These are phyloP conservation scores for Eucalyptus pauciflora DNA, from an alignment of 345 rosid species.

Conservation along the genomic window DNA sequence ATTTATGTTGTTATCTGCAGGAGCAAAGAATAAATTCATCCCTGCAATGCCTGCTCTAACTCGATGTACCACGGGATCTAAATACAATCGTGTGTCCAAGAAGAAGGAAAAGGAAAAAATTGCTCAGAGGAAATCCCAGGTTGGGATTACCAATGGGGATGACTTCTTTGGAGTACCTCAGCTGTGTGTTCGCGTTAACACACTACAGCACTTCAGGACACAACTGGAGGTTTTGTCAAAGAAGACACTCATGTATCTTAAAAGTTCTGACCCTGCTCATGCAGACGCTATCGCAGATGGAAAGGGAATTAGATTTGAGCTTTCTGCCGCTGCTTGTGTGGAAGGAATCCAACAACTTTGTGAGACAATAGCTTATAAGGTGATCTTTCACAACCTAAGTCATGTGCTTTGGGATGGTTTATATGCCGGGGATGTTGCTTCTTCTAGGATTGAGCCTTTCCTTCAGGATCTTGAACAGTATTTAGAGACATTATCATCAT, in stretches of 20 bases:
- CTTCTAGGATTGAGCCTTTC: slow-evolving; percentile 74
- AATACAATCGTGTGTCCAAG: slow-evolving; percentile 55
- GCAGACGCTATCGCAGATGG: slow-evolving; percentile 28
- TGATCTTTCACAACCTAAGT: slow-evolving; percentile 72
- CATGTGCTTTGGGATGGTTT: slow-evolving; percentile 77
- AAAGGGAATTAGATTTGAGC: slow-evolving; percentile 52
- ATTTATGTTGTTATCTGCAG: slow-evolving; percentile 22
- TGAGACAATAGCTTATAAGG: slow-evolving; percentile 69
- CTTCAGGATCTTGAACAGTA: slow-evolving; percentile 74
- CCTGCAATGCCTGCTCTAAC: slow-evolving; percentile 79
- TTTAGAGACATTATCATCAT: slow-evolving; percentile 55
- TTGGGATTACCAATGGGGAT: slow-evolving; percentile 28
- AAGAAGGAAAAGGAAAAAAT: slow-evolving; percentile 53
- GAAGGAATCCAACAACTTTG: slow-evolving; percentile 78
- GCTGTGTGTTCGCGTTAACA: slow-evolving; percentile 71
- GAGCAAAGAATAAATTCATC: slow-evolving; percentile 48
- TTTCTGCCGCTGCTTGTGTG: slow-evolving; percentile 49
- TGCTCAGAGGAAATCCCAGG: slow-evolving; percentile 47
- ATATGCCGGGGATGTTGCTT: slow-evolving; percentile 60
- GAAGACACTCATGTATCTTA: slow-evolving; percentile 42
- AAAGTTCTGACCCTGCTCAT: slow-evolving; percentile 43
- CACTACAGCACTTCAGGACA: slow-evolving; percentile 56
- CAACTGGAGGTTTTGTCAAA: slow-evolving; percentile 55
- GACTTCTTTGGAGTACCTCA: slow-evolving; percentile 49
- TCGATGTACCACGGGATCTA: slow-evolving; percentile 65